Conservation (phyloP, 768 basidiomycete genomes). For the Galerina marginata region DNA sequence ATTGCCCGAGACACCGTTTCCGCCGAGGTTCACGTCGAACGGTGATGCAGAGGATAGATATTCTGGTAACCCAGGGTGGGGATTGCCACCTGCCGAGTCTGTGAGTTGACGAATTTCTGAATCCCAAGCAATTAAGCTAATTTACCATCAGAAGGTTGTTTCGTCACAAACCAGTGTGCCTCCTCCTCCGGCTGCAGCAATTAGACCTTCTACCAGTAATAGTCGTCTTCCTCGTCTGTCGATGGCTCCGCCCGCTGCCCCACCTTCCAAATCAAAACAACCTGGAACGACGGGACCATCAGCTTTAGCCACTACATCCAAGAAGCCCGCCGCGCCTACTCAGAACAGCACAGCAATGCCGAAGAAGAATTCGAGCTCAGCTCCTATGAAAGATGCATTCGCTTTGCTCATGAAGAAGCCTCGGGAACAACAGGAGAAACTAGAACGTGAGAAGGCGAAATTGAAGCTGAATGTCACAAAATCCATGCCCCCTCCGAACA, state of each 20-base stretch:
- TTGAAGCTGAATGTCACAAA: constrained; percentile 14
- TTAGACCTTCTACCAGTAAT: constrained; percentile 22
- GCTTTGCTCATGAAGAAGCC: constrained; percentile 36
- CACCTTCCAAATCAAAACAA: constrained; percentile 7
- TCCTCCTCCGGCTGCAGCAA: constrained; percentile 7
- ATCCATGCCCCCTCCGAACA: neutral
- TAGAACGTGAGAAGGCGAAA: constrained; percentile 31
- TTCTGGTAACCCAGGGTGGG: constrained; percentile 28
- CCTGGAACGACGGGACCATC: constrained; percentile 23
- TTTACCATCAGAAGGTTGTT: neutral
- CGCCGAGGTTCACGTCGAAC: constrained; percentile 17
- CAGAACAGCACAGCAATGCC: neutral
- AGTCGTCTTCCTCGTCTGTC: constrained; percentile 43
- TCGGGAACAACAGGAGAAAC: constrained; percentile 16
- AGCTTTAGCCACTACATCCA: constrained; percentile 6
- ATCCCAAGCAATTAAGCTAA: neutral
- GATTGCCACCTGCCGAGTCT: constrained; percentile 19
- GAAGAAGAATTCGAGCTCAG: constrained; percentile 1
- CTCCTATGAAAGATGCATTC: constrained; percentile 36
- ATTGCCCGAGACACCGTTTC: constrained; percentile 51
- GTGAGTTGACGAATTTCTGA: constrained; percentile 23
- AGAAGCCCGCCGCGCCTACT: constrained; percentile 1
- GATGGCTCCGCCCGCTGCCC: constrained; percentile 15
- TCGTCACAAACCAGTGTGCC: constrained; percentile 18
- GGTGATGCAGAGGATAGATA: constrained; percentile 26